Evolutionary conservation across 2,329 filamentous ascomycete genomes (phyloP), one percentile per base, ranked within the genome.

Genomic region (Stagonosporopsis rhizophila): DNA sequence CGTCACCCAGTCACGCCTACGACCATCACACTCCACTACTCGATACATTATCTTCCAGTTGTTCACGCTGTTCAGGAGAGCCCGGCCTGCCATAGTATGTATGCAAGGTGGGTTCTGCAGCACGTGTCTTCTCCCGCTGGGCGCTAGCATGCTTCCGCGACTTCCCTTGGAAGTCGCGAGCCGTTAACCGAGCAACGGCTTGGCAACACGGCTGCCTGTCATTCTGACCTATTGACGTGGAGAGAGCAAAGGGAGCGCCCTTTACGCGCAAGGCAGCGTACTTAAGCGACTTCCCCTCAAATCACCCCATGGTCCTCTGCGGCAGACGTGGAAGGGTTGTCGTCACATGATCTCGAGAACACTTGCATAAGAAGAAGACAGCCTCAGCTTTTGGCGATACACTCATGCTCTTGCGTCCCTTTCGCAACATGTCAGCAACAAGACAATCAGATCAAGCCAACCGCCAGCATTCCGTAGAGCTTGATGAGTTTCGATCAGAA

Each of bases 1-100:
- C 53, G 53, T 51, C 47, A 51, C 37, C 4, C 8, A 44, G 47
- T 52, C 53, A 56, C 47, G 27, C 40, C 40, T 17, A 27, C 32
- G 7, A 32, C 28, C 8, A 30, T 56, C 53, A 56, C 41, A 40
- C 45, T 49, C 9, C 6, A 7, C 41, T 30, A 22, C 25, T 53
- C 42, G 27, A 22, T 27, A 19, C 25, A 25, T n/a, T 6, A n/a
- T 27, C 30, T n/a, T 32, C n/a, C 30, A n/a, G 15, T n/a, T 32
- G 30, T 32, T 17, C 35, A 38, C 9, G 35, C 19, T 11, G 35
- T 17, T 20, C 1, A 5, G 6, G 8, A 38, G 19, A 38, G 17
- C 12, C 28, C 12, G 8, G 28, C 28, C 28, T 30, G 28, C 28
- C 9, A 17, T 17, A n/a, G 6, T 35, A 17, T 9, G 34, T 20